Evolutionary conservation across 1,284 basidiomycete genomes (phyloP).

Genomic region (Sphagnurus paluster): DNA sequence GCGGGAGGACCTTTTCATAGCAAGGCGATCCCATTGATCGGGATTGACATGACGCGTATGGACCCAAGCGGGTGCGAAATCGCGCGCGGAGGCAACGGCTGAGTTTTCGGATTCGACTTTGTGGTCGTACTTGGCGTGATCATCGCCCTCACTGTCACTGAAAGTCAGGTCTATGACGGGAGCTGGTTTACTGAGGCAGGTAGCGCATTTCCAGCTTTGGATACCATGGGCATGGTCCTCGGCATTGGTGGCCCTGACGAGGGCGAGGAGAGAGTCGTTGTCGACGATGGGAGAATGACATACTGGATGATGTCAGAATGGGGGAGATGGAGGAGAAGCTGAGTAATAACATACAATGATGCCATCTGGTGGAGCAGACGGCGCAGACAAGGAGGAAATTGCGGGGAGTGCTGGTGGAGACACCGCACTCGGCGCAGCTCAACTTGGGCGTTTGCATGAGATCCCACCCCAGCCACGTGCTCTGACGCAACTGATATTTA

Average conservation of each 20-base stretch:
- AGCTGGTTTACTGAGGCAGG: constrained; percentile 6
- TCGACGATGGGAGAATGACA: constrained; percentile 30
- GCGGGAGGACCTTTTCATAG: constrained; percentile 1
- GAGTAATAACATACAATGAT: constrained; percentile 30
- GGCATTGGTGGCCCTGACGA: constrained; percentile 25
- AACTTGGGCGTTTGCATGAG: too few species aligned
- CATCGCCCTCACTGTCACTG: constrained; percentile 5
- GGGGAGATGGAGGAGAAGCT: constrained; percentile 3
- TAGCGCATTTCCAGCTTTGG: constrained; percentile 19
- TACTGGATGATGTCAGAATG: constrained; percentile 18
- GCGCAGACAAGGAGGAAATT: constrained; percentile 24
- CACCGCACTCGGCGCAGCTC: neutral
- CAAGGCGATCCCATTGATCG: constrained; percentile 14
- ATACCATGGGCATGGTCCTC: constrained; percentile 12
- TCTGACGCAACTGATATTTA: too few species aligned
- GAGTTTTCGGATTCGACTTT: neutral
- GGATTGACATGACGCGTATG: constrained; percentile 14
- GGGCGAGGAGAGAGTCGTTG: constrained; percentile 26
- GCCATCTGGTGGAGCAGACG: constrained; percentile 25
- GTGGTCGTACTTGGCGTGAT: constrained; percentile 7
- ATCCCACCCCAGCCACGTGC: too few species aligned
- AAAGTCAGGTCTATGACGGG: constrained; percentile 9
- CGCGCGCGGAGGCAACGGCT: constrained; percentile 1
- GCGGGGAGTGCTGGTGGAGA: constrained; percentile 8
- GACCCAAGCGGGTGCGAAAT: constrained; percentile 16